Conservation (phyloP, 495 filamentous ascomycete species). For the Penicillium coffeae region DNA sequence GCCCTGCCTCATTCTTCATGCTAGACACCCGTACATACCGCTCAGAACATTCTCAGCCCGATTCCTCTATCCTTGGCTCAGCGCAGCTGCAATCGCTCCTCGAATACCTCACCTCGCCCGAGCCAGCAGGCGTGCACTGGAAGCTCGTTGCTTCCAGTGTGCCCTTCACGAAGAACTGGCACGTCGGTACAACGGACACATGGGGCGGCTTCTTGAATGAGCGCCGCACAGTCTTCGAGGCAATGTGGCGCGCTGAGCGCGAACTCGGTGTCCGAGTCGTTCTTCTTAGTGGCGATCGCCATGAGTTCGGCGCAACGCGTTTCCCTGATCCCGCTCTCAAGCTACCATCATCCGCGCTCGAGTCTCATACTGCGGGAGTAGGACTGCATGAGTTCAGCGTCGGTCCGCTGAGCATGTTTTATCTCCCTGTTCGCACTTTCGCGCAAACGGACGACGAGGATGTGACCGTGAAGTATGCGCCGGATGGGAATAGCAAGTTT, state of each 20-base stretch:
- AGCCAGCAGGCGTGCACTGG: conserved; percentile 78
- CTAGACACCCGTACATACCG: conserved; percentile 89
- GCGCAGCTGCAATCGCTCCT: conserved; percentile 78
- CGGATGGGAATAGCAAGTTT: conserved; percentile 86
- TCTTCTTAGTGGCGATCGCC: conserved; percentile 81
- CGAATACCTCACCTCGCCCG: conserved; percentile 63
- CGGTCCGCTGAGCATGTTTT: conserved; percentile 90
- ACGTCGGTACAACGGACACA: conserved; percentile 74
- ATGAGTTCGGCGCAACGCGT: conserved; percentile 90
- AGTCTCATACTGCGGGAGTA: conserved; percentile 31
- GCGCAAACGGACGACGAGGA: conserved; percentile 72
- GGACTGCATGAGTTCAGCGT: conserved; percentile 84
- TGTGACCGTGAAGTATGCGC: conserved; percentile 77
- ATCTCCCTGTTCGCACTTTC: conserved; percentile 81
- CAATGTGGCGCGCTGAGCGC: conserved; percentile 78
- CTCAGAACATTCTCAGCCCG: conserved; percentile 52
- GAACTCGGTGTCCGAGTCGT: conserved; percentile 72
- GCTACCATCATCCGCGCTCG: conserved; percentile 16
- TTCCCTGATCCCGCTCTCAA: conserved; percentile 66
- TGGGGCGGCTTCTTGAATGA: conserved; percentile 89
- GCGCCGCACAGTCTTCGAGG: conserved; percentile 72
- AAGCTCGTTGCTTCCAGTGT: conserved; percentile 86
- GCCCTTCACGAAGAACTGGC: conserved; percentile 97
- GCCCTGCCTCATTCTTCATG: conserved; percentile 91
- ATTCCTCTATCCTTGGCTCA: conserved; percentile 82